Conservation (phyloP, 1,139 yeast genomes). For the Hyphopichia fennica region DNA sequence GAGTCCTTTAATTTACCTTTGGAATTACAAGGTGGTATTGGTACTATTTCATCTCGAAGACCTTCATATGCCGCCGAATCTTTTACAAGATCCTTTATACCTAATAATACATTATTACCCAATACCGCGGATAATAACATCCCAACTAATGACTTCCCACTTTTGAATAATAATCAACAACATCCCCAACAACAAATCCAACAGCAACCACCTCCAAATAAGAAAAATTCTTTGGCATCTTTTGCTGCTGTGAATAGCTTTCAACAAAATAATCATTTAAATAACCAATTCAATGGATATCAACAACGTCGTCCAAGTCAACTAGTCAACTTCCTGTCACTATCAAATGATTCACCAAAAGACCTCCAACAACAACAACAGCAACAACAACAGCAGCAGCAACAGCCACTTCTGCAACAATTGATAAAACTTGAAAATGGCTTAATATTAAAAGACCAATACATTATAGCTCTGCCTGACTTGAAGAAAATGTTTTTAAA, state of each 20-base stretch:
- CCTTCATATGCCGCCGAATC: slow-evolving; percentile 68
- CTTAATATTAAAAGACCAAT: slow-evolving; percentile 48
- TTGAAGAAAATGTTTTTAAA: slow-evolving; percentile 43
- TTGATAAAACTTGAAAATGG: slow-evolving; percentile 55
- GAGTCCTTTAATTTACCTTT: slow-evolving; percentile 49
- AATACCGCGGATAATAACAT: no score
- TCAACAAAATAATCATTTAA: slow-evolving; percentile 8
- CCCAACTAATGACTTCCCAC: no score
- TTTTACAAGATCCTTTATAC: slow-evolving; percentile 36
- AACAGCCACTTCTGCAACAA: slow-evolving; percentile 1
- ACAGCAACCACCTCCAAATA: slow-evolving; percentile 4
- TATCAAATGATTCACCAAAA: slow-evolving; percentile 1
- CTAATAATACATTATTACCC: no score
- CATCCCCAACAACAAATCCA: slow-evolving; percentile 7
- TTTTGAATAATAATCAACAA: slow-evolving; percentile 3
- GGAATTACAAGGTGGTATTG: slow-evolving; percentile 66
- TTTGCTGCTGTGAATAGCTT: slow-evolving; percentile 25
- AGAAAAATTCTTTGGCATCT: slow-evolving; percentile 15
- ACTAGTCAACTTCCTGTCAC: not conserved
- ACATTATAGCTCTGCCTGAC: slow-evolving; percentile 54
- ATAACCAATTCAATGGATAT: not conserved
- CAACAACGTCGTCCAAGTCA: slow-evolving; percentile 6
- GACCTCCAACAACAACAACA: slow-evolving; percentile 6
- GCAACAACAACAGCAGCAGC: slow-evolving; percentile 6
- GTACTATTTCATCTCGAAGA: slow-evolving; percentile 60